phyloP scores from a whole-genome alignment of 768 basidiomycete species.

The Fibroporia radiculosa region DNA sequence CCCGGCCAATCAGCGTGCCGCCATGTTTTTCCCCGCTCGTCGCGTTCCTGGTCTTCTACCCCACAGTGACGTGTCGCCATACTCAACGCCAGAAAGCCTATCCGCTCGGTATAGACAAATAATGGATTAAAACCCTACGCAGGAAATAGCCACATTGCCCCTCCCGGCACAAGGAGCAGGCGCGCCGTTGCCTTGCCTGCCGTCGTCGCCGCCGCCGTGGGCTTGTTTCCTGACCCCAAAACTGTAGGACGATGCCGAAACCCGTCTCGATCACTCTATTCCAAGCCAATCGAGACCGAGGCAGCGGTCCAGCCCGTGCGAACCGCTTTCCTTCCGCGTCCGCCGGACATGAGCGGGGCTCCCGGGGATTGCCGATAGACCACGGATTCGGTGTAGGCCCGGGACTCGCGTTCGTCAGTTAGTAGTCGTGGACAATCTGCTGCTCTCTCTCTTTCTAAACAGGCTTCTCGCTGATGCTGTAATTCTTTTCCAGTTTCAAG shows the following conservation, averaged over 20 bases:
- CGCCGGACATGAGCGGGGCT: too few relatives aligned
- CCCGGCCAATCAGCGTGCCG: too few relatives aligned
- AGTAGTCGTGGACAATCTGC: too few relatives aligned
- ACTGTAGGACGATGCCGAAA: neutral
- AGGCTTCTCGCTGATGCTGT: too few relatives aligned
- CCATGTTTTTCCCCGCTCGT: neutral
- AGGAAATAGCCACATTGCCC: neutral
- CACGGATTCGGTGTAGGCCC: too few relatives aligned
- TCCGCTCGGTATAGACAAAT: neutral
- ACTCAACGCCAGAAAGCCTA: neutral
- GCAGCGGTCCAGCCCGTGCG: neutral
- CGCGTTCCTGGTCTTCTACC: constrained; percentile 4
- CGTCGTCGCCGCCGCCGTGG: neutral
- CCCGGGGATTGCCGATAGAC: too few relatives aligned
- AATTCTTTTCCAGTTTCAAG: too few relatives aligned
- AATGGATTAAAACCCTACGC: neutral
- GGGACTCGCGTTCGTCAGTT: too few relatives aligned
- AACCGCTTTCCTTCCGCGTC: too few relatives aligned
- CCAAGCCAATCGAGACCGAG: neutral
- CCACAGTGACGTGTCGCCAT: constrained; percentile 9
- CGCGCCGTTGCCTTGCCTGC: too few relatives aligned
- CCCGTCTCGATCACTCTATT: neutral
- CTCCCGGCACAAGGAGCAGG: neutral
- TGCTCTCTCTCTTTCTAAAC: too few relatives aligned
- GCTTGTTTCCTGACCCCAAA: neutral